phyloP scores from a whole-genome alignment of 75 land plant species.

The Picea glauca region DNA sequence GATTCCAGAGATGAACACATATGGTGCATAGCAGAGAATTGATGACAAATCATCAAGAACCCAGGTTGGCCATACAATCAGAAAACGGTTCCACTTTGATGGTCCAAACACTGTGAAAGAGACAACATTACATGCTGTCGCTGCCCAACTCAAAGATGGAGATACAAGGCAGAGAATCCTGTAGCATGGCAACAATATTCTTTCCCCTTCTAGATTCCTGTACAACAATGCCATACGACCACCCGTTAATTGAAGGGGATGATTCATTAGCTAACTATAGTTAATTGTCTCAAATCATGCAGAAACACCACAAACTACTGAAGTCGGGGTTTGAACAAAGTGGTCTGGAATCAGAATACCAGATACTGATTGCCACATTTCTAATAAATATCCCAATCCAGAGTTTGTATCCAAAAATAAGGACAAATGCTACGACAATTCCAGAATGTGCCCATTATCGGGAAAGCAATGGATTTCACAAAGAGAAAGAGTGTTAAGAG shows the following conservation, averaged over 20 bases:
- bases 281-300: constrained; percentile 19
- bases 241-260: constrained; percentile 17
- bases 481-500: constrained; percentile 24
- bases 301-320: constrained; percentile 25
- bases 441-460: constrained; percentile 42
- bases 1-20: constrained; percentile 39
- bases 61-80: constrained; percentile 44
- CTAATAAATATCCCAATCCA: constrained; percentile 23
- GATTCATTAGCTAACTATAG: constrained; percentile 30
- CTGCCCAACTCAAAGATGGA: constrained; percentile 18
- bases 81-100: constrained; percentile 21
- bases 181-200: constrained; percentile 26
- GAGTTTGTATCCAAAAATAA: constrained; percentile 28
- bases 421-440: constrained; percentile 29
- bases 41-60: constrained; percentile 47
- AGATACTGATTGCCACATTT: constrained; percentile 28
- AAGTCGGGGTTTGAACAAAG: constrained; percentile 13
- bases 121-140: constrained; percentile 30
- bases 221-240: neutral
- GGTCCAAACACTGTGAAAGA: constrained; percentile 19
- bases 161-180: constrained; percentile 39
- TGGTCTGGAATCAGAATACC: constrained; percentile 20
- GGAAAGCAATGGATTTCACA: constrained; percentile 27
- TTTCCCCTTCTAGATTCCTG: constrained; percentile 42
- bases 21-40: constrained; percentile 40